phyloP scores from a whole-genome alignment of 2,329 filamentous ascomycete genomes.

The Colletotrichum falcatum region DNA sequence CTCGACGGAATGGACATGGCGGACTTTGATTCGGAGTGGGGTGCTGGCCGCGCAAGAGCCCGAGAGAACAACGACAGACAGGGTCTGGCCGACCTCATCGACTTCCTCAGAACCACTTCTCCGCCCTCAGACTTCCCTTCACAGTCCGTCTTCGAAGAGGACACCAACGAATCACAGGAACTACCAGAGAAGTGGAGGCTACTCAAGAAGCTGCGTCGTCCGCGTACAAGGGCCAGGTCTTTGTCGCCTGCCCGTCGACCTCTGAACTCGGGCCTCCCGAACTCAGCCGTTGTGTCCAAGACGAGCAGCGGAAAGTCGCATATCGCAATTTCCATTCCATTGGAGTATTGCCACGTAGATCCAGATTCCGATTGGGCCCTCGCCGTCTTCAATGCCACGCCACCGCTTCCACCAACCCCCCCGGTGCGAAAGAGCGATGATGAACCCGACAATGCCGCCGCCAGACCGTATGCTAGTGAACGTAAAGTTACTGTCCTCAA shows the following conservation, averaged over 20 bases:
- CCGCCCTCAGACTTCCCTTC: constrained; percentile 32
- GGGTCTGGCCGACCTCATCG: constrained; percentile 40
- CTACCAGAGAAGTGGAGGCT: constrained; percentile 55
- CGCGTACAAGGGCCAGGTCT: constrained; percentile 45
- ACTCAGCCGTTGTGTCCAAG: constrained; percentile 66
- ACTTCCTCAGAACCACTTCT: constrained; percentile 37
- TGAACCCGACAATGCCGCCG: constrained; percentile 26
- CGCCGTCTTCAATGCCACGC: constrained; percentile 41
- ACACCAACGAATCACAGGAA: constrained; percentile 43
- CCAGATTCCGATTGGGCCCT: constrained; percentile 42
- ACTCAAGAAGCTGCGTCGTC: constrained; percentile 51
- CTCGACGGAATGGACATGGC: constrained; percentile 21
- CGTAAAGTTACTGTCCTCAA: constrained; percentile 49
- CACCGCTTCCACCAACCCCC: constrained; percentile 43
- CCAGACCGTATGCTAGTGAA: constrained; percentile 41
- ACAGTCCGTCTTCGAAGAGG: constrained; percentile 45
- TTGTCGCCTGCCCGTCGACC: constrained; percentile 36
- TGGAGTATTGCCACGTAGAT: constrained; percentile 61
- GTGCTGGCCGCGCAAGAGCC: constrained; percentile 37
- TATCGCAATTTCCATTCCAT: constrained; percentile 71
- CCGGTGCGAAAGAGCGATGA: constrained; percentile 17
- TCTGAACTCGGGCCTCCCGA: constrained; percentile 56
- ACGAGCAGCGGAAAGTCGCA: constrained; percentile 67
- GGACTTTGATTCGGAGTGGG: constrained; percentile 34
- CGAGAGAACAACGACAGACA: constrained; percentile 38